These are phyloP conservation scores for Talaromyces amestolkiae DNA, from an alignment of 2,329 filamentous ascomycete genomes.

Conservation along the genomic window DNA sequence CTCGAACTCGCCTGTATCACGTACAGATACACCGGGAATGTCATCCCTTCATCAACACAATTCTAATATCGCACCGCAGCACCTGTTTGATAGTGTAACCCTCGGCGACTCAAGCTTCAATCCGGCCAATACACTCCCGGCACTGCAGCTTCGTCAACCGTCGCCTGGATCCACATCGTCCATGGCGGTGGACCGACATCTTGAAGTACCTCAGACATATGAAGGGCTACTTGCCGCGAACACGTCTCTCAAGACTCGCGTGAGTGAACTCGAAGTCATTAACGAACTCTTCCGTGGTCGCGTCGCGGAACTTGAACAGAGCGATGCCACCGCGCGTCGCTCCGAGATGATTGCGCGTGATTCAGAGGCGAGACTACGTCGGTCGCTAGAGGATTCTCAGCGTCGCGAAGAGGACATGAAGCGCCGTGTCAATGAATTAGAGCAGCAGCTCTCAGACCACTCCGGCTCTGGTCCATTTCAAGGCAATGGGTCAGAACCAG, in stretches of 20 bases:
- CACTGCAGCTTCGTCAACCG: constrained; percentile 54
- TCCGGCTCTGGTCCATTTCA: constrained; percentile 25
- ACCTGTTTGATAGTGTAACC: constrained; percentile 71
- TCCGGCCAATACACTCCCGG: constrained; percentile 48
- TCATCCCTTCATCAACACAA: constrained; percentile 56
- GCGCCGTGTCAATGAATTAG: constrained; percentile 74
- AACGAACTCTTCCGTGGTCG: constrained; percentile 76
- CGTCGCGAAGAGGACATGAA: constrained; percentile 78
- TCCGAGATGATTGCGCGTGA: constrained; percentile 56
- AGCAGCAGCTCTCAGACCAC: constrained; percentile 51
- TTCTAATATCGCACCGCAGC: constrained; percentile 67
- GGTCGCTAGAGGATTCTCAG: constrained; percentile 72
- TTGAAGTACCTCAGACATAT: constrained; percentile 72
- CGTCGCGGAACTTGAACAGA: constrained; percentile 72
- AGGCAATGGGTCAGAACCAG: constrained; percentile 41
- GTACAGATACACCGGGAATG: constrained; percentile 73
- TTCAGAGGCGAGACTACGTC: constrained; percentile 55
- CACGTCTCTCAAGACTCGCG: constrained; percentile 86
- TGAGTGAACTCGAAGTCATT: constrained; percentile 93
- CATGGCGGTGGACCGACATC: constrained; percentile 56
- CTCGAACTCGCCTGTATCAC: constrained; percentile 74
- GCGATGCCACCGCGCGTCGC: constrained; percentile 66
- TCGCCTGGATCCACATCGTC: constrained; percentile 61
- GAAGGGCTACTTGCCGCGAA: constrained; percentile 78
- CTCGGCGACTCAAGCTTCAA: constrained; percentile 70